phyloP scores from a whole-genome alignment of 2,329 filamentous ascomycete genomes.

The Stagonosporopsis cucurbitacearum region DNA sequence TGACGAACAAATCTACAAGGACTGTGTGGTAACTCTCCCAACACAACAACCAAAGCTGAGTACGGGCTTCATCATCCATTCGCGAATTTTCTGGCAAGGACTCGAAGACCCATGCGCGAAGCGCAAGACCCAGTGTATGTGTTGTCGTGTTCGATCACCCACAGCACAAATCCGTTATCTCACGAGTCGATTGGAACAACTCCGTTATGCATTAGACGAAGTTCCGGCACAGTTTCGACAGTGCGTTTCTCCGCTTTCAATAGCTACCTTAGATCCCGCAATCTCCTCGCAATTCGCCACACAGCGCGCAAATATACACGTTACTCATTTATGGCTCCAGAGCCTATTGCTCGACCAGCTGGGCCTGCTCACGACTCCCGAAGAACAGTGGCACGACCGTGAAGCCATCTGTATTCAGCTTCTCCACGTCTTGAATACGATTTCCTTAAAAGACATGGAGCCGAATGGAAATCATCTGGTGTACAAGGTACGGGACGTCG shows the following conservation, averaged over 20 bases:
- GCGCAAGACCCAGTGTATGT: not conserved
- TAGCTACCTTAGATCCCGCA: not conserved
- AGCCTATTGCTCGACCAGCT: conserved; percentile 11
- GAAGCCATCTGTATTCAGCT: not conserved
- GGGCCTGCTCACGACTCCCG: conserved; percentile 1
- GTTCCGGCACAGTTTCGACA: not conserved
- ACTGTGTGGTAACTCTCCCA: not conserved
- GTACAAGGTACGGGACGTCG: conserved; percentile 14
- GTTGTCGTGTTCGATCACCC: not conserved
- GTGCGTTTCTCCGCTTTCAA: not conserved
- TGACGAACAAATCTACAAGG: not conserved
- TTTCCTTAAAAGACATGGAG: not conserved
- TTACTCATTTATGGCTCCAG: conserved; percentile 14
- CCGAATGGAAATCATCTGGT: conserved; percentile 7
- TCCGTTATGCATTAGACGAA: not conserved
- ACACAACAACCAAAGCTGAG: not conserved
- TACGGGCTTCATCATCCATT: conserved; percentile 6
- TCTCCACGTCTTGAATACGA: not conserved
- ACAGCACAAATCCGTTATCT: not conserved
- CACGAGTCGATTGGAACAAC: not conserved
- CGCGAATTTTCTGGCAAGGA: conserved; percentile 11
- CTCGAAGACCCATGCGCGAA: not conserved
- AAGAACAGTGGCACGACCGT: not conserved
- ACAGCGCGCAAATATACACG: conserved; percentile 13
- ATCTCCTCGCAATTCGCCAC: not conserved